phyloP scores from a whole-genome alignment of 768 basidiomycete species.

The Candolleomyces efflorescens region DNA sequence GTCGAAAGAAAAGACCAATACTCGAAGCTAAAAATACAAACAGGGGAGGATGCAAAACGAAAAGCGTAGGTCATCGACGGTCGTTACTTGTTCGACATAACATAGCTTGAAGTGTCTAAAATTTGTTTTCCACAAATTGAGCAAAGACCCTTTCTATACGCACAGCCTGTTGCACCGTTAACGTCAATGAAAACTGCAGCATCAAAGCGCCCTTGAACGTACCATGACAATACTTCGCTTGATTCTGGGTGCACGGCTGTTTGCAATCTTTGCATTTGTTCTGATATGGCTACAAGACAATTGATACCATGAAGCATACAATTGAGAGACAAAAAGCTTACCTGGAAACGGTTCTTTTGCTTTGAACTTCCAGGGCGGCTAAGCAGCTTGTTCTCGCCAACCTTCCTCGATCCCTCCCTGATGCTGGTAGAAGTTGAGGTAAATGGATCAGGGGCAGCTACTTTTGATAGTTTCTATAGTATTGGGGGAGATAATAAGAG shows the following conservation, averaged over 20 bases:
- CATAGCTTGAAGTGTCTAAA: constrained; percentile 77
- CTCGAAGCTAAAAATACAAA: background rate
- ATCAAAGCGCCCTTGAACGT: constrained; percentile 19
- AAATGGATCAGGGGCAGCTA: constrained; percentile 89
- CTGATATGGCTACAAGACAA: constrained; percentile 65
- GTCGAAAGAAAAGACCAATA: background rate
- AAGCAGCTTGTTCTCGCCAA: constrained; percentile 83
- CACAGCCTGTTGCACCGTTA: constrained; percentile 54
- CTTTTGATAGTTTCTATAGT: constrained; percentile 81
- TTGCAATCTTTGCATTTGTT: constrained; percentile 88
- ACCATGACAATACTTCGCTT: constrained; percentile 89
- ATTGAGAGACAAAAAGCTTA: constrained; percentile 27
- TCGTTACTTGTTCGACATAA: constrained; percentile 76
- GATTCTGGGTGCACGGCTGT: constrained; percentile 78
- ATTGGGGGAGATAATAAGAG: constrained; percentile 15
- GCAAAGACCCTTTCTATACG: constrained; percentile 83
- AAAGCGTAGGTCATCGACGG: background rate
- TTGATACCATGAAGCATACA: constrained; percentile 17
- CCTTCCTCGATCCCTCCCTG: constrained; percentile 75
- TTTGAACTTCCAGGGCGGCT: constrained; percentile 62
- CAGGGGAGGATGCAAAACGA: background rate
- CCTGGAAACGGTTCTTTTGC: constrained; percentile 65
- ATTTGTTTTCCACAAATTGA: constrained; percentile 87
- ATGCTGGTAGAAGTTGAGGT: constrained; percentile 66
- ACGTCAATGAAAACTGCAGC: constrained; percentile 5